Base-by-base conservation (phyloP, 179 eudicot species). In the Beta lomatogona region DNA sequence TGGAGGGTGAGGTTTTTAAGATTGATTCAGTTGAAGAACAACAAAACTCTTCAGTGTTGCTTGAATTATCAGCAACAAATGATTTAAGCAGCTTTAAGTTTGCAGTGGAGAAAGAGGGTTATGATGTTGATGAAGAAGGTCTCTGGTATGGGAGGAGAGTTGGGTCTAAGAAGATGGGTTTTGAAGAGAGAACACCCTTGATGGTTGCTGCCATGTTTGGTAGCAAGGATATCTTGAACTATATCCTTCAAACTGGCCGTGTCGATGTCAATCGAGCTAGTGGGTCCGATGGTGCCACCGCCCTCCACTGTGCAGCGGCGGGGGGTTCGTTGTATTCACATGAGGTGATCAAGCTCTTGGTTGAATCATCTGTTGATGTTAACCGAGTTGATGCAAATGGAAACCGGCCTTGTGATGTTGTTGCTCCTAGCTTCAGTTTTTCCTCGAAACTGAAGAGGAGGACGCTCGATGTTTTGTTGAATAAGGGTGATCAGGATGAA, bases 161-260 rank as follows among this genome's bases (percentile, higher is more conserved):
- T 22, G 95, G 97, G 76, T 92, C 89, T 5, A 95, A 88, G 81
- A 89, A 90, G 90, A 85, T 95, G 91, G 91, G 91, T 9, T 88
- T 89, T 50, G 95, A 91, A 72, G 93, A 93, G 85, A 83, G 98
- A 83, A 95, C 97, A 4, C 97, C 98, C 0, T 82, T 95, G 71
- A 87, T 92, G 97, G 79, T 95, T 57, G 94, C 98, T 81, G 86
- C 98, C 50, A 83, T 88, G 88, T 93, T 91, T 79, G 97, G 97
- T 2, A 90, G 94, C 87, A 88, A 78, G 60, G 85, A 86, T 22
- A 87, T 95, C 6, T 28, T 93, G 82, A 82, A 59, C n/a, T 92
- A 86, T 71, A 88, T 95, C 55, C 86, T 95, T 10, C 82, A 82
- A 46, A 83, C 84, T 53, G 88, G 88, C 3, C 13, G 50, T 59